Evolutionary conservation across 768 basidiomycete species (phyloP).

Genomic region (Gymnopilus dilepis): DNA sequence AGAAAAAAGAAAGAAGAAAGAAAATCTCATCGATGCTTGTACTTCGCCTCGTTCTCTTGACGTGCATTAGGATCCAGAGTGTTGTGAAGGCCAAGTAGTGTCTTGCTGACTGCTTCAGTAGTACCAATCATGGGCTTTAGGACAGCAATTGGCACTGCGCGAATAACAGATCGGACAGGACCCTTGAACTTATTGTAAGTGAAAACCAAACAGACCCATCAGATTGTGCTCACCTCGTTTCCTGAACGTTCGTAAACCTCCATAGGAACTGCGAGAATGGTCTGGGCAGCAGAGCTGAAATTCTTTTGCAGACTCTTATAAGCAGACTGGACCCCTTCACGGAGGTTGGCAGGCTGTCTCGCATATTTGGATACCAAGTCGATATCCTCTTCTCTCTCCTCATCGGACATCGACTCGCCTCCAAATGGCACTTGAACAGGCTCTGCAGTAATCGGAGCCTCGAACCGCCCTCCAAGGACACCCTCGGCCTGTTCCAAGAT

Average conservation of each 20-base stretch:
- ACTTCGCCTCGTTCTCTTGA: slow-evolving; percentile 90
- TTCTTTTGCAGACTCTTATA: slow-evolving; percentile 88
- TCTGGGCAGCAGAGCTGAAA: slow-evolving; percentile 93
- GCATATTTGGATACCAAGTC: slow-evolving; percentile 89
- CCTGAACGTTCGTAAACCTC: slow-evolving; percentile 96
- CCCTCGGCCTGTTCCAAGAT: slow-evolving; percentile 95
- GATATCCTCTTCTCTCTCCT: slow-evolving; percentile 48
- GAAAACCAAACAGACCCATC: neutral
- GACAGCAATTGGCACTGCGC: slow-evolving; percentile 97
- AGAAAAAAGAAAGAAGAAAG: neutral
- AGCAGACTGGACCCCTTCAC: slow-evolving; percentile 90
- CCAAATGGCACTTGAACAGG: slow-evolving; percentile 54
- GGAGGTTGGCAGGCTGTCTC: slow-evolving; percentile 83
- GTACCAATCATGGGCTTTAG: slow-evolving; percentile 98
- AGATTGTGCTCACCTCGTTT: slow-evolving; percentile 71
- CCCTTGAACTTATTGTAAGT: slow-evolving; percentile 56
- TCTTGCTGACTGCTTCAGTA: slow-evolving; percentile 95
- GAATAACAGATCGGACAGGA: slow-evolving; percentile 90
- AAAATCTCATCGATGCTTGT: slow-evolving; percentile 71
- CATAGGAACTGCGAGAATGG: slow-evolving; percentile 98
- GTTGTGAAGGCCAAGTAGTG: slow-evolving; percentile 91
- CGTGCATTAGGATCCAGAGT: slow-evolving; percentile 86
- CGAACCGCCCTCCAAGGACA: slow-evolving; percentile 83
- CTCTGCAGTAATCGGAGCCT: slow-evolving; percentile 68
- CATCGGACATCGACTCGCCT: slow-evolving; percentile 38